These are phyloP conservation scores for Penicillium glabrum DNA, from an alignment of 2,329 filamentous ascomycete genomes.

Conservation along the genomic window DNA sequence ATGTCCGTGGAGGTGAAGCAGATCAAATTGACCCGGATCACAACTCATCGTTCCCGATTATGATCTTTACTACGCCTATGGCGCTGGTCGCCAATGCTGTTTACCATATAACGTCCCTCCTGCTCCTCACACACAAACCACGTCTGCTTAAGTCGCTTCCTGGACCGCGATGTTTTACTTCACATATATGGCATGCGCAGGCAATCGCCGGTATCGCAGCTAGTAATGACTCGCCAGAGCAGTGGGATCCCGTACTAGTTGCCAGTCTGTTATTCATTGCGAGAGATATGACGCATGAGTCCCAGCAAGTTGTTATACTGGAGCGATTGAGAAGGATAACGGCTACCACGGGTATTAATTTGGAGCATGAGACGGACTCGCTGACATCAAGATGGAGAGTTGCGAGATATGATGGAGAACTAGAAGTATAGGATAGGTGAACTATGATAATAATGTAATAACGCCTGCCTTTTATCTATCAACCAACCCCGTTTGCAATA, in stretches of 20 bases:
- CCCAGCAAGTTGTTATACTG: conserved; percentile 21
- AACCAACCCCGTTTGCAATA: neutral
- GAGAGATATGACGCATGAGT: conserved; percentile 26
- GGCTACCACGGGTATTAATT: conserved; percentile 20
- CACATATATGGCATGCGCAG: conserved; percentile 28
- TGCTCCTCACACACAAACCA: conserved; percentile 24
- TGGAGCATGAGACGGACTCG: conserved; percentile 15
- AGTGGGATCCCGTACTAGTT: conserved; percentile 26
- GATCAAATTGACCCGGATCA: conserved; percentile 24
- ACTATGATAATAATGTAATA: neutral
- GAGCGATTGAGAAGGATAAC: conserved; percentile 15
- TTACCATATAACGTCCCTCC: conserved; percentile 24
- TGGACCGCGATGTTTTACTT: conserved; percentile 22
- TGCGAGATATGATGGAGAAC: conserved; percentile 21
- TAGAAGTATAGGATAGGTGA: conserved; percentile 2
- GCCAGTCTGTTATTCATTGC: conserved; percentile 20
- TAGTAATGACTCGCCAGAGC: conserved; percentile 26
- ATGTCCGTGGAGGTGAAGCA: conserved; percentile 24
- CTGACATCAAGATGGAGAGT: conserved; percentile 19
- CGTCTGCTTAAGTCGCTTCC: conserved; percentile 24
- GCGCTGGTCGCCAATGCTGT: conserved; percentile 26
- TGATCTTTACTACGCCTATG: conserved; percentile 28
- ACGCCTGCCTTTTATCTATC: conserved; percentile 1
- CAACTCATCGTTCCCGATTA: conserved; percentile 24
- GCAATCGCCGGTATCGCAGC: conserved; percentile 24